Evolutionary conservation across 176 grass and related monocot genomes (phyloP).

Genomic region (Phyllostachys edulis): DNA sequence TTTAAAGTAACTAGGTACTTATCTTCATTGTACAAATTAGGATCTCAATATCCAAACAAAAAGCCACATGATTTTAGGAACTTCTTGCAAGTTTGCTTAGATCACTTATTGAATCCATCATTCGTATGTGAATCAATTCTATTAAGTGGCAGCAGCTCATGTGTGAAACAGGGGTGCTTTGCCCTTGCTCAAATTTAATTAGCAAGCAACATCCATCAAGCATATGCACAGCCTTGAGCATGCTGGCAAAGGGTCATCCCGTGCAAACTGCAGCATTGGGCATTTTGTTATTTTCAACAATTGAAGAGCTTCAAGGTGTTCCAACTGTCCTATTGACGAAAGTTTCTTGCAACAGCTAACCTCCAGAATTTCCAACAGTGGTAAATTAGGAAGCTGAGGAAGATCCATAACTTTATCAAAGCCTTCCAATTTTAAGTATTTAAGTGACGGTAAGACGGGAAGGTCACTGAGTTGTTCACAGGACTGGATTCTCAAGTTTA

Average conservation of each 20-base stretch:
- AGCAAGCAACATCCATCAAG: constrained; percentile 6
- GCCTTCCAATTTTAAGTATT: constrained; percentile 24
- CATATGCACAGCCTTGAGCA: neutral
- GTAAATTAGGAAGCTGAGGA: constrained; percentile 19
- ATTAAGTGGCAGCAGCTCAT: neutral
- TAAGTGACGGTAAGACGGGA: constrained; percentile 8
- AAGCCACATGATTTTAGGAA: neutral
- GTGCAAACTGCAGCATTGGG: constrained; percentile 3
- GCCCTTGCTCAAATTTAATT: neutral
- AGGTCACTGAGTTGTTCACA: constrained; percentile 14
- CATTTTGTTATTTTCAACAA: constrained; percentile 14
- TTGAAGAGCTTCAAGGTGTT: neutral
- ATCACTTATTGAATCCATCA: too few relatives aligned
- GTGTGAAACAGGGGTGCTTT: neutral
- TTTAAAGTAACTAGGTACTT: too few relatives aligned
- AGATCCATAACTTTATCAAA: constrained; percentile 22
- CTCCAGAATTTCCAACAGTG: neutral
- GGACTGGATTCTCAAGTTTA: constrained; percentile 19
- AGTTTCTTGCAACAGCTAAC: constrained; percentile 15
- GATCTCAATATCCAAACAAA: neutral
- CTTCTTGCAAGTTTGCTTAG: too few relatives aligned
- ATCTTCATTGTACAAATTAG: neutral
- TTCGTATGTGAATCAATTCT: too few relatives aligned
- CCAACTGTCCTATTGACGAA: neutral
- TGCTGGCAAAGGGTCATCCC: neutral